Base-by-base conservation (phyloP, 1,284 basidiomycete genomes). In the Tilletia caries region DNA sequence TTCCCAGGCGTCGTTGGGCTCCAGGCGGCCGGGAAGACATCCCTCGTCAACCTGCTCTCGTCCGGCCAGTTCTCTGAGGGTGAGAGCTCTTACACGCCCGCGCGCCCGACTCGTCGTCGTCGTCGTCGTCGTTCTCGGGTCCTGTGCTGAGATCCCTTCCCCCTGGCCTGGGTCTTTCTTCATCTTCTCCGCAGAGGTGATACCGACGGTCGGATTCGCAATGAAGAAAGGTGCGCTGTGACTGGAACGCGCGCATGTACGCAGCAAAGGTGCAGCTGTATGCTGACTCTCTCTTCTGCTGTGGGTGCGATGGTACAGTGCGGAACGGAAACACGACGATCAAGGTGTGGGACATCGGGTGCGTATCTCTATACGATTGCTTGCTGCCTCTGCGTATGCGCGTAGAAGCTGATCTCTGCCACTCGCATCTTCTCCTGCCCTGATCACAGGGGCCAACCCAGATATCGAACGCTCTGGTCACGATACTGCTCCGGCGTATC, bases 21-120 rank as follows among this genome's bases (percentile, higher is more conserved):
- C 37, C 94, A 97, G 87, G 92, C 92, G 4, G 95, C 93, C 2
- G 93, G 93, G 65, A 95, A 96, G 86, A 95, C 93, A 0, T 93
- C 92, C 29, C 70, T 97, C 68, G 92, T 95, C 66, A 93, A 95
- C 82, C 90, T 95, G 6, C 89, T 97, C 29, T 91, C 90, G 1
- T 91, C 89, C 8, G 92, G 92, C 71, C 92, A 95, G 62, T 76
- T 89, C 92, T 62, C 58, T 62, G 58, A 62, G 18, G 58, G 58
- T 62, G 92, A 91, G 92, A 91, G 68, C 5, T 67, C 20, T 12
- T 13, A 12, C 37, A 44, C 5, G 41, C 64, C 34, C 2, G 41
- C 3, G 41, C 27, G 46, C n/a, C n/a, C n/a, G n/a, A n/a, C n/a
- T n/a, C n/a, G n/a, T n/a, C n/a, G n/a, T n/a, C n/a, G n/a, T n/a